Evolutionary conservation across 2,329 filamentous ascomycete species (phyloP), one percentile per base, ranked within the genome.

Genomic region (Decorospora gaudefroyi): DNA sequence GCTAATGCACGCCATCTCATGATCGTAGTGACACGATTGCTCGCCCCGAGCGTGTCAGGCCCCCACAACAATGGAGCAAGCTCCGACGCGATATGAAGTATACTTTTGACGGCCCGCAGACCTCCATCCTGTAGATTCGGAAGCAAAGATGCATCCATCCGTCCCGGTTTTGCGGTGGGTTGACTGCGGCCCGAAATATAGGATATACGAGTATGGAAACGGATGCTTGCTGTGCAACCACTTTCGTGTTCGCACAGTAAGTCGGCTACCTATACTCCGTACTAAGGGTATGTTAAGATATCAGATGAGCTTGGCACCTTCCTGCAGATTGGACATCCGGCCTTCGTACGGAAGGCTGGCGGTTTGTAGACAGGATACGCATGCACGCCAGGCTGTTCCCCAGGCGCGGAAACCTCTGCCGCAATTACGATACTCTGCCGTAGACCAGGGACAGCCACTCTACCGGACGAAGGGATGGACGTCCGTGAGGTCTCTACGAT

Each of bases 131-230:
- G 12, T 78, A 77, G 56, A 77, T 79, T 37, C 69, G 78, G 37
- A 72, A 78, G 64, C 71, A 59, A 70, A 74, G 42, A 77, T 74
- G 2, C 73, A 78, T 46, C 64, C 73, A 48, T 73, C 76, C 9
- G 55, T 78, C 52, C 70, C 4, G 76, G 76, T 1, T 76, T 80
- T 39, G 71, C 74, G 2, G 74, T 80, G 11, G 76, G 76, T n/a
- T n/a, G 77, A 80, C 47, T 78, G 80, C 51, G 77, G 77, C 2
- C 75, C 76, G n/a, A 80, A 79, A 44, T 78, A 79, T 55, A n/a
- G 77, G 76, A 6, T 79, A 79, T 49, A 71, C 74, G 15, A 71
- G 70, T 3, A 77, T 78, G 76, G 75, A 79, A 79, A 79, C 43
- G 76, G 74, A 0, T 79, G 79, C 58, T 76, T 78, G 74, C 69